Base-by-base conservation (phyloP, 345 rosid genomes). In the Eucalyptus tenuipes region DNA sequence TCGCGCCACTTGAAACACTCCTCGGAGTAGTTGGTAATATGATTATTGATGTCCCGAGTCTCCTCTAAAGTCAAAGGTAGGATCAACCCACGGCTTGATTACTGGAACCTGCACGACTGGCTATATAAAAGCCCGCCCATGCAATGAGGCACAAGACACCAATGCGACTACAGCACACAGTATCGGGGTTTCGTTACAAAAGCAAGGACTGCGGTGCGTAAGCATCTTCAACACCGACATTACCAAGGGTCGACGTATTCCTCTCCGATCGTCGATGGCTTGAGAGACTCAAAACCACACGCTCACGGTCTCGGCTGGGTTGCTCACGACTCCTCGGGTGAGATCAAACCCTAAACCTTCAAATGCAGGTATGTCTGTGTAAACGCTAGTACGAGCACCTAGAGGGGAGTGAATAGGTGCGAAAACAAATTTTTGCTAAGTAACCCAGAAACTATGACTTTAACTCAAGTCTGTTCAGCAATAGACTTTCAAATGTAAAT, bases 261-360 rank as follows among this genome's bases (percentile, higher is more conserved):
- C 20, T 33, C 45, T 66, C 59, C 8, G 37, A 45, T 87, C 40
- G 18, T n/a, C 33, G 29, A 92, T 93, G 96, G 92, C 95, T 85
- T 92, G 87, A 86, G 89, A 91, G 86, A 92, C 95, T 48, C 94
- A 94, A 14, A 93, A 92, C 90, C 94, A 94, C 92, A 94, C 97
- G 1, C 93, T 90, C 55, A 88, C 91, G 4, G 96, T 95, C 31
- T 80, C 5, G 94, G 97, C 31, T 95, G 95, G 97, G 95, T 94
- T 18, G 96, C 93, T 87, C 91, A 66, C 25, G 91, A 93, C 49
- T 88, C 94, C 48, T 92, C 93, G 24, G 94, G 96, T 90, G 85
- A 91, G 85, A 89, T 93, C 71, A 86, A 90, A 18, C 94, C 95
- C 79, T 91, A 89, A 91, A 55, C 71, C 91, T 94, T 94, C 90